Percentiles rank a stretch among this genome's conserved stretches.
Evolutionary conservation across 2,329 filamentous ascomycete species (phyloP).

Genomic region (Lasiodiplodia sp.): DNA sequence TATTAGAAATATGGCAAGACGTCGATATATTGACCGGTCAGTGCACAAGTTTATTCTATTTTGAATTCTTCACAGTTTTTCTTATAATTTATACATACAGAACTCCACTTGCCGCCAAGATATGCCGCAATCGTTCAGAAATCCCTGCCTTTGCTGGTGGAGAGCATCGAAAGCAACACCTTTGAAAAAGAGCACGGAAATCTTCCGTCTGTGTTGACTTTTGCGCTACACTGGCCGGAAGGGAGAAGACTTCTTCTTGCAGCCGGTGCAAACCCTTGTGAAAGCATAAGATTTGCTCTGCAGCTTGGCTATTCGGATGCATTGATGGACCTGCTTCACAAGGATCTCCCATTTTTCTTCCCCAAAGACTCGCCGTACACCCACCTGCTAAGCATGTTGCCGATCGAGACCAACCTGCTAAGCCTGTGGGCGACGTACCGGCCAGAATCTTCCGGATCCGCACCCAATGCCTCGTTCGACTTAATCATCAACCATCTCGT

Average conservation of each 20-base stretch:
- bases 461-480: not conserved
- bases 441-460: no score
- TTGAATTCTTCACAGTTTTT: not conserved
- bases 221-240: not conserved
- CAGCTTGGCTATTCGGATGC: not conserved
- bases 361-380: not conserved
- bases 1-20: not conserved
- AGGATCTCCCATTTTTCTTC: not conserved
- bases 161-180: not conserved
- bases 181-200: not conserved
- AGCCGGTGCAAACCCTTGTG: not conserved
- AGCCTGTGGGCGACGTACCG: no score
- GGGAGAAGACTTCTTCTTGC: not conserved
- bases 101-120: not conserved
- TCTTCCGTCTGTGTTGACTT: not conserved
- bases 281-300: not conserved
- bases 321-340: not conserved
- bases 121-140: not conserved
- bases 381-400: no score
- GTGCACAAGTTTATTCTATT: fast-evolving
- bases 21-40: not conserved
- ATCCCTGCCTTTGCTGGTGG: not conserved
- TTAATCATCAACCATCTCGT: not conserved
- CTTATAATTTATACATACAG: not conserved
- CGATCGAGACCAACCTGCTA: no score